These are phyloP conservation scores for Cordyceps fumosorosea DNA, from an alignment of 2,329 filamentous ascomycete species.

Conservation along the genomic window DNA sequence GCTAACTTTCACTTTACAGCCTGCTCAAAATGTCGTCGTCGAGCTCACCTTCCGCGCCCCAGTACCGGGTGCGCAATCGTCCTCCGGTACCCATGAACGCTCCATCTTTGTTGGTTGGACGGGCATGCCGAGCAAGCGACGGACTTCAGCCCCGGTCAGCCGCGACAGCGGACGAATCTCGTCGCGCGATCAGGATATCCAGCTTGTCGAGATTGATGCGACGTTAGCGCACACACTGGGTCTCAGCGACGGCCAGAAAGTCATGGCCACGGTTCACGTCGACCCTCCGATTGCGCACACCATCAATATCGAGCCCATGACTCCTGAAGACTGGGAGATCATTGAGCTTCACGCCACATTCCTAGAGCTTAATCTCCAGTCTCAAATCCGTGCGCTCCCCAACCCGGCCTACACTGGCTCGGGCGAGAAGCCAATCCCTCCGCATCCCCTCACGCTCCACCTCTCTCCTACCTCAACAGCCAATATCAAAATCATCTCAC, in stretches of 20 bases:
- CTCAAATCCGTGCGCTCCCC: constrained; percentile 86
- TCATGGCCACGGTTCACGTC: constrained; percentile 66
- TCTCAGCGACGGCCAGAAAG: constrained; percentile 73
- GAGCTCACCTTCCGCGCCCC: constrained; percentile 69
- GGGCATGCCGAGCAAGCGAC: constrained; percentile 91
- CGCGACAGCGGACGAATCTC: constrained; percentile 59
- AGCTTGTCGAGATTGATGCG: constrained; percentile 79
- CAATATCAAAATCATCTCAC: constrained; percentile 76
- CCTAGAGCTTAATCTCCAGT: constrained; percentile 85
- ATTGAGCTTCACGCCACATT: constrained; percentile 97
- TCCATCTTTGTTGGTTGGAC: constrained; percentile 94
- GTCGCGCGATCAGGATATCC: constrained; percentile 67
- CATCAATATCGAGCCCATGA: constrained; percentile 93
- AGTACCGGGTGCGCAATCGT: constrained; percentile 38
- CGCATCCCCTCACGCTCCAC: constrained; percentile 84
- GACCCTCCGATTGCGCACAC: constrained; percentile 89
- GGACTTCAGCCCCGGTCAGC: constrained; percentile 63
- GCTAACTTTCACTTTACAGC: constrained; percentile 40
- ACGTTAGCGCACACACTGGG: constrained; percentile 73
- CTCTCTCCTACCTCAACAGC: constrained; percentile 93
- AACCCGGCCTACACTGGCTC: constrained; percentile 64
- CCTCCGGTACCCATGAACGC: constrained; percentile 45
- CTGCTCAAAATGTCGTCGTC: constrained; percentile 92
- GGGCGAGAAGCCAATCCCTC: constrained; percentile 43
- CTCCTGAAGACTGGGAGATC: constrained; percentile 96